A percentile compares a stretch with the other conserved stretches of the same genome.
phyloP scores from a whole-genome alignment of 1,139 yeast genomes.

The Casaregolazyma lundiana region DNA sequence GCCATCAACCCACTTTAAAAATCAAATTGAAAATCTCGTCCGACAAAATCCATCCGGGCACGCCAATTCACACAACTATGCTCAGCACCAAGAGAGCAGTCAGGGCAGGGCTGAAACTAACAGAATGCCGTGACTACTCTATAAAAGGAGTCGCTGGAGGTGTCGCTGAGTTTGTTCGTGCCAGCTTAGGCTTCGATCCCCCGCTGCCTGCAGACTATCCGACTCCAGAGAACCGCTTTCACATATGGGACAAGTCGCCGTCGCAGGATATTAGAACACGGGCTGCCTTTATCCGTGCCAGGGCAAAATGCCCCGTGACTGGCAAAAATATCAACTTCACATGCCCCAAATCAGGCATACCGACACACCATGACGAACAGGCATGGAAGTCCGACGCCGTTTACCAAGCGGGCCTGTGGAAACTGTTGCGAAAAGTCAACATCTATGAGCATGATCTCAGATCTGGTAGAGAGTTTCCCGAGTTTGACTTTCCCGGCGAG shows the following conservation, averaged over 20 bases:
- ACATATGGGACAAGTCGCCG: constrained; percentile 90
- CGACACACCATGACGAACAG: constrained; percentile 85
- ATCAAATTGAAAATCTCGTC: background rate
- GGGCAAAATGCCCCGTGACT: constrained; percentile 90
- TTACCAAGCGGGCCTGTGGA: constrained; percentile 69
- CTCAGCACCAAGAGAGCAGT: background rate
- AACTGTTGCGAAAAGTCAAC: constrained; percentile 77
- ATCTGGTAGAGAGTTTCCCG: constrained; percentile 90
- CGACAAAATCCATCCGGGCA: background rate
- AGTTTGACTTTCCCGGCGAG: constrained; percentile 82
- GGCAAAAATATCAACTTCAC: constrained; percentile 72
- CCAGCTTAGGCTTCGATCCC: constrained; percentile 58
- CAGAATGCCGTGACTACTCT: background rate
- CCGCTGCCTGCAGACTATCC: constrained; percentile 61
- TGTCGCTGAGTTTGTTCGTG: constrained; percentile 41
- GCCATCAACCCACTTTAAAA: background rate
- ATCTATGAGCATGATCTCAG: constrained; percentile 92
- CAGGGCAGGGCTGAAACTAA: background rate
- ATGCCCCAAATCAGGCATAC: constrained; percentile 92
- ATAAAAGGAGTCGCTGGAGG: constrained; percentile 15
- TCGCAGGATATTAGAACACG: constrained; percentile 81
- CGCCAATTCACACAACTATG: background rate
- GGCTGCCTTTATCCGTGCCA: constrained; percentile 84
- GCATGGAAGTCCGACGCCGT: constrained; percentile 82
- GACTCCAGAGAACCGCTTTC: constrained; percentile 62